Evolutionary conservation across 1,284 basidiomycete genomes (phyloP), one percentile per base, ranked within the genome.

Genomic region (Neonothopanus nambi): DNA sequence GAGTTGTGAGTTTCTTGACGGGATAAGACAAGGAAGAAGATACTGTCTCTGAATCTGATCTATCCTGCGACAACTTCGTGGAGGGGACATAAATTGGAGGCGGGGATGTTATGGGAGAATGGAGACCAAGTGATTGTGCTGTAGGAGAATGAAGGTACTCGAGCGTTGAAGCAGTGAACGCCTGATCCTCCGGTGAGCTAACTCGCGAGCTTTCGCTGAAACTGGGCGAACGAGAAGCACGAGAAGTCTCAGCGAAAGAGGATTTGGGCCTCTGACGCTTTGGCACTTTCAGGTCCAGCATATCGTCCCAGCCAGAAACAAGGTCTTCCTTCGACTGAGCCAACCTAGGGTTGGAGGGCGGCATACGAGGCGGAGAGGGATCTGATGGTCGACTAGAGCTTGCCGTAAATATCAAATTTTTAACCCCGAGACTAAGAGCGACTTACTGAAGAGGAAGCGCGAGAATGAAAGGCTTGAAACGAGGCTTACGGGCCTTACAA

Each of bases 241-340:
- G 37, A 35, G 61, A 63, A 9, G 44, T 42, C 40, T 37, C 30
- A n/a, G 49, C 36, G 56, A 11, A 43, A 35, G 52, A 43, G 3
- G 60, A 64, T 6, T 59, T 61, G 13, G 56, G 53, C 12, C 50
- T 43, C 54, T 63, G 68, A 12, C 57, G 56, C 13, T 33, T 33
- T 44, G 62, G 66, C 7, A 63, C 61, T 56, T 70, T 73, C 39
- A 68, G 58, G 42, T 75, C 71, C 35, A 79, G 67, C 63, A 75
- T 74, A 51, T 79, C 78, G 55, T 82, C 79, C 78, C 77, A 80
- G n/a, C 75, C 78, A 11, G 79, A 79, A 59, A 72, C 78, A 36
- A 78, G 66, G 33, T 73, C 74, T 37, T 71, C 47, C 37, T 43
- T 26, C 7, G 49, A 44, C 35, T 45, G 39, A 49, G n/a, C 21